phyloP scores from a whole-genome alignment of 176 grass and related monocot genomes.

The Echinochloa phyllopogon region DNA sequence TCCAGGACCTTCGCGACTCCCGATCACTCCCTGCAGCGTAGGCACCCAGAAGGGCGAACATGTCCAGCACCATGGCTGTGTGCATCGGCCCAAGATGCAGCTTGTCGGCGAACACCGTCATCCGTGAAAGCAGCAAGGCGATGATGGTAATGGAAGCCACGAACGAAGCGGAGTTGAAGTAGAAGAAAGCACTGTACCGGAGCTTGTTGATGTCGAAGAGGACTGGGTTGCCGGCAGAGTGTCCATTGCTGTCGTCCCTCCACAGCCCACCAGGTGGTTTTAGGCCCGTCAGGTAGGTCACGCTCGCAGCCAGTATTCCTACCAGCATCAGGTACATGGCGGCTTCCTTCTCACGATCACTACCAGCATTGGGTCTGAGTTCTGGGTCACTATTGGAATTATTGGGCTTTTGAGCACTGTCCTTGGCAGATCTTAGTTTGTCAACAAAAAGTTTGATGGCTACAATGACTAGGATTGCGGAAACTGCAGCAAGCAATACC shows the following conservation, averaged over 20 bases:
- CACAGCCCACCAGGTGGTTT: slow-evolving; percentile 34
- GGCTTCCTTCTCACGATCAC: no score
- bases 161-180: not conserved
- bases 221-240: not conserved
- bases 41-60: slow-evolving; percentile 43
- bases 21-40: slow-evolving; percentile 47
- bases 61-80: not conserved
- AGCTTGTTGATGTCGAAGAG: not conserved
- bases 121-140: not conserved
- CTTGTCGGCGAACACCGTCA: not conserved
- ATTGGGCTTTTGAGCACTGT: no score
- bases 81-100: slow-evolving; percentile 4
- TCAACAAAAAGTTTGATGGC: no score
- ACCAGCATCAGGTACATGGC: slow-evolving; percentile 16
- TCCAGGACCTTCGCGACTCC: not conserved
- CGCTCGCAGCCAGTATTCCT: not conserved
- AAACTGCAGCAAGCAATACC: not conserved
- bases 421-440: no score
- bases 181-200: slow-evolving; percentile 16
- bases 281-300: slow-evolving; percentile 36
- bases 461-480: no score
- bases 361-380: no score
- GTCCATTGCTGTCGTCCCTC: not conserved
- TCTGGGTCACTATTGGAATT: no score
- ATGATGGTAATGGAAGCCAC: slow-evolving; percentile 17